Evolutionary conservation across 2,329 filamentous ascomycete genomes (phyloP).

Genomic region (Scedosporium aurantiacum): DNA sequence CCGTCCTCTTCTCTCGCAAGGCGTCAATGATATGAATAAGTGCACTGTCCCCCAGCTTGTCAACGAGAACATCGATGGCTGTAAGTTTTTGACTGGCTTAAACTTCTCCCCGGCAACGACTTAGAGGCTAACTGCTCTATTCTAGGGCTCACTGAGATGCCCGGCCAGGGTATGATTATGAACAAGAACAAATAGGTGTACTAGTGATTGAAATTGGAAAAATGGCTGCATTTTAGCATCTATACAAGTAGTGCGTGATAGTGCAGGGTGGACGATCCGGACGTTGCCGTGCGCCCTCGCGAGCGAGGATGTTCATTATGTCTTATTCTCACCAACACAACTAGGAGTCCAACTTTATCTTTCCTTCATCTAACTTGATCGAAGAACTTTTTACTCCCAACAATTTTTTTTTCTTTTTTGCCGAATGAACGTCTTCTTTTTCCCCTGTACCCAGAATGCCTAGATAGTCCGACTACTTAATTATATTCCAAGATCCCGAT

Average conservation of each 20-base stretch:
- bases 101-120: neutral
- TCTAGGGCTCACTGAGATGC: slow-evolving; percentile 6
- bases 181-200: neutral
- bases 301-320: neutral
- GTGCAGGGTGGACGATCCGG: neutral
- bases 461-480: neutral
- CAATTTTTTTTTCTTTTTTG: neutral
- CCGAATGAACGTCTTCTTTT: neutral
- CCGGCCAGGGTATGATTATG: slow-evolving; percentile 1
- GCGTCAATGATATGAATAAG: slow-evolving; percentile 2
- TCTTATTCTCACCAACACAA: neutral
- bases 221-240: neutral
- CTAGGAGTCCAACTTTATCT: neutral
- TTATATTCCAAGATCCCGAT: neutral
- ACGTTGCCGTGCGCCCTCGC: no score
- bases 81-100: slow-evolving; percentile 10
- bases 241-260: neutral
- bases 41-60: slow-evolving; percentile 25
- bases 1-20: slow-evolving; percentile 2
- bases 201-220: neutral
- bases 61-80: slow-evolving; percentile 36
- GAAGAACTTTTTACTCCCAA: no score
- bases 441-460: neutral
- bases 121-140: neutral
- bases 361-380: neutral